A percentile compares a stretch with the other conserved stretches of the same genome.
phyloP scores from a whole-genome alignment of 2,329 filamentous ascomycete species.

The Fusarium gaditjirri region DNA sequence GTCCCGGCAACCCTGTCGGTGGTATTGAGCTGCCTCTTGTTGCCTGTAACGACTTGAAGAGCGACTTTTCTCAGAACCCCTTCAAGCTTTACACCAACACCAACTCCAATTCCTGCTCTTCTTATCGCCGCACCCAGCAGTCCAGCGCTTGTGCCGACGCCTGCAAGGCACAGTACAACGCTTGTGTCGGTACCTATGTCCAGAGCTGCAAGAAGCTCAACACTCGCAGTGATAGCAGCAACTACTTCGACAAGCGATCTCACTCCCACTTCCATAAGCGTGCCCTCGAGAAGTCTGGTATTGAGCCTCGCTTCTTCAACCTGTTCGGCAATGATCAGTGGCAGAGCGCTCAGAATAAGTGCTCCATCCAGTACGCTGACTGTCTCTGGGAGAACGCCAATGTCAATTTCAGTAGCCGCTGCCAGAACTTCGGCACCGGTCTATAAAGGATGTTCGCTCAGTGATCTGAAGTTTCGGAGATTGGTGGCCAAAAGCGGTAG shows the following conservation, averaged over 20 bases:
- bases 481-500: constrained; percentile 1
- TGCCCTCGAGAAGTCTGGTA: constrained; percentile 38
- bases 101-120: constrained; percentile 56
- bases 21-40: constrained; percentile 63
- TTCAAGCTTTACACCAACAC: constrained; percentile 64
- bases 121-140: constrained; percentile 54
- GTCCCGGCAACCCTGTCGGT: constrained; percentile 68
- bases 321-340: constrained; percentile 47
- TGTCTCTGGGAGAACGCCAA: constrained; percentile 57
- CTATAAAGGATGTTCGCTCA: constrained; percentile 8
- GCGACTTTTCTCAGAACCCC: constrained; percentile 55
- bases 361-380: constrained; percentile 61
- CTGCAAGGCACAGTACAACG: constrained; percentile 63
- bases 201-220: constrained; percentile 56
- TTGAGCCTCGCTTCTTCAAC: constrained; percentile 43
- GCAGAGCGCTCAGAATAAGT: constrained; percentile 53
- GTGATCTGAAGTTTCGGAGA: not conserved
- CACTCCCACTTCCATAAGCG: constrained; percentile 42
- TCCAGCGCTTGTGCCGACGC: constrained; percentile 60
- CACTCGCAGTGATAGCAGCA: constrained; percentile 34
- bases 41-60: constrained; percentile 63
- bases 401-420: constrained; percentile 53
- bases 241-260: constrained; percentile 34
- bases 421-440: constrained; percentile 50
- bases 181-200: constrained; percentile 61